Conservation (phyloP, 2,329 filamentous ascomycete genomes). For the Paradendryphiella salina region DNA sequence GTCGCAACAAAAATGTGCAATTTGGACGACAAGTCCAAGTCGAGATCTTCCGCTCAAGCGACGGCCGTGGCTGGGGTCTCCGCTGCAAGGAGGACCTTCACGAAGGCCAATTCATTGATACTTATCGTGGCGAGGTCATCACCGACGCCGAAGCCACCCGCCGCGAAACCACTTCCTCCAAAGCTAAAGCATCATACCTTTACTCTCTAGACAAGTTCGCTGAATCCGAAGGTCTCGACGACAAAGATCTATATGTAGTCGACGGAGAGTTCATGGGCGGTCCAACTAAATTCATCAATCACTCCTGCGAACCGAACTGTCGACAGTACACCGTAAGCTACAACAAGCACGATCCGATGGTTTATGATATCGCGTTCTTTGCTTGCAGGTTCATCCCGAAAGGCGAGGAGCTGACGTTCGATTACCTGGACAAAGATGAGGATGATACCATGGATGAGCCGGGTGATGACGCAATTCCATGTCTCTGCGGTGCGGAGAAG, state of each 20-base stretch:
- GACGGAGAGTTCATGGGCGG: slow-evolving; percentile 77
- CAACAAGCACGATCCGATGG: slow-evolving; percentile 71
- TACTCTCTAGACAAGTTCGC: slow-evolving; percentile 82
- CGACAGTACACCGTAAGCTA: slow-evolving; percentile 78
- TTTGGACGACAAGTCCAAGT: slow-evolving; percentile 70
- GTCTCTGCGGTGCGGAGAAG: slow-evolving; percentile 63
- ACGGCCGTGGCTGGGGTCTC: slow-evolving; percentile 77
- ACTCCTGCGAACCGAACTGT: slow-evolving; percentile 78
- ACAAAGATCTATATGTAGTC: slow-evolving; percentile 51
- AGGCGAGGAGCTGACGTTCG: slow-evolving; percentile 75
- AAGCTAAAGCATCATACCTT: slow-evolving; percentile 75
- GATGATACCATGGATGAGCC: slow-evolving; percentile 55
- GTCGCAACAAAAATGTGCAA: slow-evolving; percentile 77
- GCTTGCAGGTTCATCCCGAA: slow-evolving; percentile 67
- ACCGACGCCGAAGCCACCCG: slow-evolving; percentile 62
- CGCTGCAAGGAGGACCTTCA: slow-evolving; percentile 66
- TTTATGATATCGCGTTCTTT: slow-evolving; percentile 79
- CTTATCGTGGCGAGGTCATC: slow-evolving; percentile 68
- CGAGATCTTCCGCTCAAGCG: slow-evolving; percentile 72
- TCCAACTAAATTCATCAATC: slow-evolving; percentile 80
- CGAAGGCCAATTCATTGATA: slow-evolving; percentile 77
- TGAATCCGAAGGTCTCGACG: slow-evolving; percentile 58
- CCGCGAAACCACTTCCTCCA: slow-evolving; percentile 60
- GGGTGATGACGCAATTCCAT: slow-evolving; percentile 51
- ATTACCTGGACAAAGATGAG: slow-evolving; percentile 71